These are phyloP conservation scores for Plenodomus tracheiphilus DNA, from an alignment of 2,329 filamentous ascomycete genomes.

Conservation along the genomic window DNA sequence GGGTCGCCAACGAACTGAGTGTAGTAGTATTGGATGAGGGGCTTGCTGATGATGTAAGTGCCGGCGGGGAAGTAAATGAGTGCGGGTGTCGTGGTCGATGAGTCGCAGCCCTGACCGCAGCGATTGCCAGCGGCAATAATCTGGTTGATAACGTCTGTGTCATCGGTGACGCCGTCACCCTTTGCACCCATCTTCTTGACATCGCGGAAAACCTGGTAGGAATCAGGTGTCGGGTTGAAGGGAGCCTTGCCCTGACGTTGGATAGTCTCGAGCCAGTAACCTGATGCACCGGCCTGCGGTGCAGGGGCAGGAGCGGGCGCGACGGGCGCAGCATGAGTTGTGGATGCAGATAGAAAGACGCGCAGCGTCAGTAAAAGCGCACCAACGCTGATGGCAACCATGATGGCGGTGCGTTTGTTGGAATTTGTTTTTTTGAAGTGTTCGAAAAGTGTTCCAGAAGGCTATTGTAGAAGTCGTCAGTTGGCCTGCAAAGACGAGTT, in stretches of 20 bases:
- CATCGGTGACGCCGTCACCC: conserved; percentile 72
- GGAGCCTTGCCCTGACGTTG: conserved; percentile 69
- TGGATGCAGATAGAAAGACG: conserved; percentile 37
- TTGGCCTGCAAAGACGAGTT: conserved; percentile 33
- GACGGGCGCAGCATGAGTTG: conserved; percentile 34
- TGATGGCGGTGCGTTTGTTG: conserved; percentile 33
- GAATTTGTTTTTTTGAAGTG: conserved; percentile 17
- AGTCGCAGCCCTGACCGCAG: conserved; percentile 81
- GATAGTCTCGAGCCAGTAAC: conserved; percentile 74
- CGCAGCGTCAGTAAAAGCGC: conserved; percentile 44
- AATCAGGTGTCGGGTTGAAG: conserved; percentile 58
- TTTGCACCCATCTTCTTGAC: conserved; percentile 50
- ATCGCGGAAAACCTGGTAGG: conserved; percentile 65
- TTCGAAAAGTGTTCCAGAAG: conserved; percentile 19
- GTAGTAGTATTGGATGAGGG: conserved; percentile 87
- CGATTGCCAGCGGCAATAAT: conserved; percentile 78
- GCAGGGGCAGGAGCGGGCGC: conserved; percentile 24
- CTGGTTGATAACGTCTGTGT: conserved; percentile 84
- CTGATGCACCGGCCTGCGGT: conserved; percentile 27
- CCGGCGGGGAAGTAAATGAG: conserved; percentile 91
- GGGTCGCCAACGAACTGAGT: conserved; percentile 90
- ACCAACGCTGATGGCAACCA: conserved; percentile 43
- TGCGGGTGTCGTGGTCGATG: conserved; percentile 79
- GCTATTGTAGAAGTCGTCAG: conserved; percentile 31
- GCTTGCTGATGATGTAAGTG: conserved; percentile 78